Percentiles rank a stretch among this genome's conserved stretches.
phyloP scores from a whole-genome alignment of 805 yeast genomes.

The Hanseniaspora meyeri region DNA sequence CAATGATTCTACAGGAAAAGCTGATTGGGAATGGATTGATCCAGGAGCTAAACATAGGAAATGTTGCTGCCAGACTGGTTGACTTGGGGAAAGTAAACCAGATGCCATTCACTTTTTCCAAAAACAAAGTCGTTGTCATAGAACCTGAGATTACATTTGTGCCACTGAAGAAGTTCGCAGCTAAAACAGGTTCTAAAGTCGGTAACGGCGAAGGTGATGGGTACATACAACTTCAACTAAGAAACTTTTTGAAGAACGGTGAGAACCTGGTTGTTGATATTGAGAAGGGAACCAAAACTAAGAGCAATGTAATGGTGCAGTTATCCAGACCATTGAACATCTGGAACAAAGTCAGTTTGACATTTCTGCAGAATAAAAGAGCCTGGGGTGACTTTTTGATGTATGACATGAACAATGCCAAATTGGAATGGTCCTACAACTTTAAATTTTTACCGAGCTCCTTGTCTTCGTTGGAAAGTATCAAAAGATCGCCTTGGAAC shows the following conservation, averaged over 20 bases:
- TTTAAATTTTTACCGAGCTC: constrained; percentile 24
- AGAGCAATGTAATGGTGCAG: constrained; percentile 42
- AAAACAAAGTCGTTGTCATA: constrained; percentile 19
- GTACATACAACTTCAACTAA: constrained; percentile 58
- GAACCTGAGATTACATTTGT: constrained; percentile 25
- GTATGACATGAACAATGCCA: constrained; percentile 19
- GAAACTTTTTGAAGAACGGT: constrained; percentile 58
- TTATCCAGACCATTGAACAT: constrained; percentile 40
- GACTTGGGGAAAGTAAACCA: constrained; percentile 12
- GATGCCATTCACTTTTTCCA: constrained; percentile 13
- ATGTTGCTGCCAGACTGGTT: constrained; percentile 17
- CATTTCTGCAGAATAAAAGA: constrained; percentile 21
- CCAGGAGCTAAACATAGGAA: constrained; percentile 18
- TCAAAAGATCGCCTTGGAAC: constrained; percentile 22
- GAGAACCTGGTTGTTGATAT: constrained; percentile 45
- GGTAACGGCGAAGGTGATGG: constrained; percentile 98
- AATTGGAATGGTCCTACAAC: constrained; percentile 28
- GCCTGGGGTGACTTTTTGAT: constrained; percentile 12
- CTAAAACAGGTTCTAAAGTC: constrained; percentile 87
- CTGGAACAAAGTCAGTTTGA: constrained; percentile 28
- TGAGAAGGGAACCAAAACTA: constrained; percentile 49
- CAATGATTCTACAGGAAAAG: constrained; percentile 23
- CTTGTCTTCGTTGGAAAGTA: constrained; percentile 23
- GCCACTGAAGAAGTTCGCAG: constrained; percentile 60
- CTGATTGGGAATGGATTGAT: constrained; percentile 23